phyloP scores from a whole-genome alignment of 768 basidiomycete species.

The Cystobasidium tubakii region DNA sequence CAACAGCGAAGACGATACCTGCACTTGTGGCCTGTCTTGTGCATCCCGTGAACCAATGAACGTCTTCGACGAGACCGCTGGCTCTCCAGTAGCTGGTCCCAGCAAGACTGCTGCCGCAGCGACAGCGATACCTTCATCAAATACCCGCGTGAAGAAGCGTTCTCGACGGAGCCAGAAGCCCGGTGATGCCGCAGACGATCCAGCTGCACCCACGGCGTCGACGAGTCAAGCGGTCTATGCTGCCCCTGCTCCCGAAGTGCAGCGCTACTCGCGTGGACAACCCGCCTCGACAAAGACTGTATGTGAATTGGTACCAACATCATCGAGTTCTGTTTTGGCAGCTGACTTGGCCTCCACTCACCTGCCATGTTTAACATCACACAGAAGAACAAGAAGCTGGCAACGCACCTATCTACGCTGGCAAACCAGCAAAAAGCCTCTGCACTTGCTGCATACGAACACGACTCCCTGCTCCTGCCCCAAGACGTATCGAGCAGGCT shows the following conservation, averaged over 20 bases:
- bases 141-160: conserved; percentile 1
- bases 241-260: background rate
- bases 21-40: too few relatives aligned
- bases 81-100: background rate
- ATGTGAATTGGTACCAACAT: background rate
- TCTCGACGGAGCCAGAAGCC: background rate
- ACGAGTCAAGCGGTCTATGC: background rate
- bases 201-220: background rate
- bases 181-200: background rate
- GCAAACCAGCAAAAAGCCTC: conserved; percentile 39
- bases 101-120: background rate
- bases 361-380: too few relatives aligned
- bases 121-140: too few relatives aligned
- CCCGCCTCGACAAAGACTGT: background rate
- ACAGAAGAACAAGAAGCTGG: conserved; percentile 34
- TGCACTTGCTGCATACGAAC: conserved; percentile 38
- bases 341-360: too few relatives aligned
- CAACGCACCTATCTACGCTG: conserved; percentile 32
- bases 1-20: too few relatives aligned
- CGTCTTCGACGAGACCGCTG: background rate
- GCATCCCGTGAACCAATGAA: background rate
- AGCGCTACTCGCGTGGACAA: background rate
- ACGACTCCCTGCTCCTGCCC: conserved; percentile 56
- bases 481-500: conserved; percentile 67
- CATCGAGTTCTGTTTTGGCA: background rate